phyloP scores from a whole-genome alignment of 257 asterid species.

The Misopates orontium region DNA sequence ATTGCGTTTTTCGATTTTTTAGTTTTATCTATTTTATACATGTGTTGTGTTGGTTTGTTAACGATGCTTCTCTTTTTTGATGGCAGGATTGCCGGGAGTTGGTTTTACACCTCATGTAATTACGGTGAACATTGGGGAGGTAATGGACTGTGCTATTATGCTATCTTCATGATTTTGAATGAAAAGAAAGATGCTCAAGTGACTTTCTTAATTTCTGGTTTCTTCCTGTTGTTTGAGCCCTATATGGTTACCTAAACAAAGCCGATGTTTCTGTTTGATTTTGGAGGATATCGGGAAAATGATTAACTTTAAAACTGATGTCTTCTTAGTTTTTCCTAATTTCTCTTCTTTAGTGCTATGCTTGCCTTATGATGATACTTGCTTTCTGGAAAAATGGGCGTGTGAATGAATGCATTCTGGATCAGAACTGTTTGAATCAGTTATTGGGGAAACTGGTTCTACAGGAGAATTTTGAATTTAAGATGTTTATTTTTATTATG shows the following conservation, averaged over 20 bases:
- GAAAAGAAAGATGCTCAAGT: too few species aligned
- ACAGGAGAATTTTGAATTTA: too few species aligned
- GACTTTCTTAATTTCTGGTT: too few species aligned
- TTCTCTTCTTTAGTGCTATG: background rate
- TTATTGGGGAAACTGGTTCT: slow-evolving; percentile 2
- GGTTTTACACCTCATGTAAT: slow-evolving; percentile 54
- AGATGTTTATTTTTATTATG: slow-evolving; percentile 9
- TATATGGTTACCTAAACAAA: too few species aligned
- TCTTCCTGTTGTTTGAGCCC: too few species aligned
- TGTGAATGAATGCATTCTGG: background rate
- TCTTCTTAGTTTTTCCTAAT: background rate
- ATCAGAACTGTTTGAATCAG: slow-evolving; percentile 3
- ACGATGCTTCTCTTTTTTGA: slow-evolving; percentile 22
- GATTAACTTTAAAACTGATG: background rate
- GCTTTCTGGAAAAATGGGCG: background rate
- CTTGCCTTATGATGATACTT: background rate
- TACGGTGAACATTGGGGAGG: slow-evolving; percentile 47
- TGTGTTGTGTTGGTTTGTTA: background rate
- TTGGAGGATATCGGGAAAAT: background rate
- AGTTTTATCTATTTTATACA: background rate
- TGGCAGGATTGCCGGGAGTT: slow-evolving; percentile 46
- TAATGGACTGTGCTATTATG: slow-evolving; percentile 15
- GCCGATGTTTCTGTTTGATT: too few species aligned
- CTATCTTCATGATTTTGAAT: background rate
- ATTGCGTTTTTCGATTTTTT: background rate